A percentile compares a stretch with the other conserved stretches of the same genome.
These are phyloP conservation scores for Talaromyces sp. DNA, from an alignment of 2,329 filamentous ascomycete species.

Conservation along the genomic window DNA sequence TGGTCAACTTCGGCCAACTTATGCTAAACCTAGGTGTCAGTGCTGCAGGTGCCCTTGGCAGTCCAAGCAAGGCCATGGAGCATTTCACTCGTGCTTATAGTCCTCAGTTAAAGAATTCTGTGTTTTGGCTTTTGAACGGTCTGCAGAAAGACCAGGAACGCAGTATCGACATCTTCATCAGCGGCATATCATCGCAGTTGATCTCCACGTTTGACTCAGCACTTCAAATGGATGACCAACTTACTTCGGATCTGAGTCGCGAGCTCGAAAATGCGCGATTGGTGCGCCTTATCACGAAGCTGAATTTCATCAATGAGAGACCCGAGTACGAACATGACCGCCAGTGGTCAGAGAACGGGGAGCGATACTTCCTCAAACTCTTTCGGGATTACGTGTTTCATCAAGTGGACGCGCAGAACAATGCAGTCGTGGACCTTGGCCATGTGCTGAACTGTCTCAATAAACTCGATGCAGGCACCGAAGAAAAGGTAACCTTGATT, in stretches of 20 bases:
- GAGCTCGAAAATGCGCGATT: constrained; percentile 89
- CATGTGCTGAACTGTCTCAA: constrained; percentile 85
- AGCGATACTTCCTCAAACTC: constrained; percentile 87
- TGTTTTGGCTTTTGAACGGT: constrained; percentile 76
- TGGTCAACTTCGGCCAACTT: constrained; percentile 76
- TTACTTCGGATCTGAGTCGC: constrained; percentile 66
- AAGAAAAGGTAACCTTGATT: constrained; percentile 79
- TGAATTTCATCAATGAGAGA: constrained; percentile 84
- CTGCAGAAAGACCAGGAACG: constrained; percentile 61
- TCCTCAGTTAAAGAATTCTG: constrained; percentile 69
- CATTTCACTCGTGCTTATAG: constrained; percentile 74
- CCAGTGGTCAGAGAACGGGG: constrained; percentile 86
- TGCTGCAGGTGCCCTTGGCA: constrained; percentile 56
- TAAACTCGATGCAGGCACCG: constrained; percentile 84
- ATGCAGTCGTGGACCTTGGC: constrained; percentile 78
- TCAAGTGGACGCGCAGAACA: constrained; percentile 80
- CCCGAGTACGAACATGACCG: constrained; percentile 75
- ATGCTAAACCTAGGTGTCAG: constrained; percentile 79
- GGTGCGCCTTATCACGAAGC: constrained; percentile 74
- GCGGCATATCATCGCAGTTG: constrained; percentile 72
- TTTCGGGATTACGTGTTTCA: constrained; percentile 98
- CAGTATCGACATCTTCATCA: constrained; percentile 71
- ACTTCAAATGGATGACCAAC: constrained; percentile 73
- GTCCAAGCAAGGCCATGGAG: constrained; percentile 68
- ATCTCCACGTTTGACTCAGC: constrained; percentile 70